These are phyloP conservation scores for Crinitomyces ghanaensis DNA, from an alignment of 805 yeast species.

Conservation along the genomic window DNA sequence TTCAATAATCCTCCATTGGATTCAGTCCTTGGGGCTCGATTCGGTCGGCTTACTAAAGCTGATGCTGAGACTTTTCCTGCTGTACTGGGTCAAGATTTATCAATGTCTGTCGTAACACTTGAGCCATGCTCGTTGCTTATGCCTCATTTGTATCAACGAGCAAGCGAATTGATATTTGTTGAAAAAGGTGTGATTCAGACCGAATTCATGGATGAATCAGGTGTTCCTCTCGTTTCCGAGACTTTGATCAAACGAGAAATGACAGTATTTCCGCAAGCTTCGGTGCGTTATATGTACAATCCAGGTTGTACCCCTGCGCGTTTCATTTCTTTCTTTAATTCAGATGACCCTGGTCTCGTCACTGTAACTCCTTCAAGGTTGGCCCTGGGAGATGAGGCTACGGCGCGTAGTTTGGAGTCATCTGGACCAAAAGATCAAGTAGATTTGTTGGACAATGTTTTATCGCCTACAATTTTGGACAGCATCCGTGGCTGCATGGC, in stretches of 20 bases:
- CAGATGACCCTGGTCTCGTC: slow-evolving; percentile 16
- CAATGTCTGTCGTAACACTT: slow-evolving; percentile 9
- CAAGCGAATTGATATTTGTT: slow-evolving; percentile 13
- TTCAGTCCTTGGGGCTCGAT: slow-evolving; percentile 7
- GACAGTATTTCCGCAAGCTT: slow-evolving; percentile 15
- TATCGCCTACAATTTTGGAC: slow-evolving; percentile 1
- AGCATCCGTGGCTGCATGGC: slow-evolving; percentile 3
- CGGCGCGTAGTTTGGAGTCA: slow-evolving; percentile 1
- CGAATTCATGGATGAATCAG: slow-evolving; percentile 10
- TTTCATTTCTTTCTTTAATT: slow-evolving; percentile 10
- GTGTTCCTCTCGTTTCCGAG: slow-evolving; percentile 10
- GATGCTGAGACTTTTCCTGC: slow-evolving; percentile 13
- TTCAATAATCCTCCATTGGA: slow-evolving; percentile 11
- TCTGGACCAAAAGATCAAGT: slow-evolving; percentile 2
- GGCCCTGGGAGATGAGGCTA: no score
- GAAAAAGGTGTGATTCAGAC: slow-evolving; percentile 11
- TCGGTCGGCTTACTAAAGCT: background rate
- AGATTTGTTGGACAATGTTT: slow-evolving; percentile 4
- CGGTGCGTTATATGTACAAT: slow-evolving; percentile 14
- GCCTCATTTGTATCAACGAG: slow-evolving; percentile 14
- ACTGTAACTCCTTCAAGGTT: no score
- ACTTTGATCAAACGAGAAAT: slow-evolving; percentile 9
- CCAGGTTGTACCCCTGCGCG: slow-evolving; percentile 14
- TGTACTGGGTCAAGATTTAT: slow-evolving; percentile 10
- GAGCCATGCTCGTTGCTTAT: slow-evolving; percentile 14